phyloP scores from a whole-genome alignment of 768 basidiomycete genomes.

The Boletus subcaerulescens region DNA sequence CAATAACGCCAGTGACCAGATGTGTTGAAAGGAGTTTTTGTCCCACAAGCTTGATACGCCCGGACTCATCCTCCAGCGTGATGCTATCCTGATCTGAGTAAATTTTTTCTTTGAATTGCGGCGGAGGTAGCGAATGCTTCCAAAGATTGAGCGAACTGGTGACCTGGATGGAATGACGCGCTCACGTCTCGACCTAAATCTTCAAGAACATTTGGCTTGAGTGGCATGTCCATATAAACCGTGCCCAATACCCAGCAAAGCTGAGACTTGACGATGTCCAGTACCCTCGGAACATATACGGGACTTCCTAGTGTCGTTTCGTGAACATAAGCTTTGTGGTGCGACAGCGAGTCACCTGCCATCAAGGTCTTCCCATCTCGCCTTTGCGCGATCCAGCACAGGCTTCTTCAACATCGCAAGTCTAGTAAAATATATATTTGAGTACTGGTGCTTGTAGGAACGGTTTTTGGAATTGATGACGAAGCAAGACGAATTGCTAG shows the following conservation, averaged over 20 bases:
- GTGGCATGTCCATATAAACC: conserved; percentile 97
- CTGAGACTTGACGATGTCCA: conserved; percentile 82
- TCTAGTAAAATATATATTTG: conserved; percentile 68
- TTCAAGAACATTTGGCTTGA: conserved; percentile 97
- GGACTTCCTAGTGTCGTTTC: conserved; percentile 53
- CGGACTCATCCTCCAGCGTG: conserved; percentile 96
- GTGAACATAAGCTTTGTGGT: conserved; percentile 5
- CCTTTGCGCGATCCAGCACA: conserved; percentile 47
- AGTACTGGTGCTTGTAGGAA: conserved; percentile 67
- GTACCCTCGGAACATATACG: conserved; percentile 68
- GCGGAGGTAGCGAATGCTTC: conserved; percentile 87
- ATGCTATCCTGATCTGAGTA: conserved; percentile 74
- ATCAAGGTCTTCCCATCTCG: conserved; percentile 48
- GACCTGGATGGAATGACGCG: conserved; percentile 11
- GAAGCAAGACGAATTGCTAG: conserved; percentile 38
- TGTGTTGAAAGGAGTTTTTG: conserved; percentile 54
- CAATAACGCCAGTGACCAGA: conserved; percentile 89
- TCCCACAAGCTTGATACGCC: conserved; percentile 86
- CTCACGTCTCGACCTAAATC: conserved; percentile 92
- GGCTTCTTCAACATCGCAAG: conserved; percentile 47
- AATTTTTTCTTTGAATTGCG: conserved; percentile 71
- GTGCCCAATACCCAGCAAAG: conserved; percentile 93
- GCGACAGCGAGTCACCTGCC: conserved; percentile 29
- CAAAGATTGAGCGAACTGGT: conserved; percentile 5
- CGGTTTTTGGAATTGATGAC: conserved; percentile 41